Evolutionary conservation across 1,139 yeast species (phyloP), one percentile per base, ranked within the genome.

Genomic region (Pichia sp.): DNA sequence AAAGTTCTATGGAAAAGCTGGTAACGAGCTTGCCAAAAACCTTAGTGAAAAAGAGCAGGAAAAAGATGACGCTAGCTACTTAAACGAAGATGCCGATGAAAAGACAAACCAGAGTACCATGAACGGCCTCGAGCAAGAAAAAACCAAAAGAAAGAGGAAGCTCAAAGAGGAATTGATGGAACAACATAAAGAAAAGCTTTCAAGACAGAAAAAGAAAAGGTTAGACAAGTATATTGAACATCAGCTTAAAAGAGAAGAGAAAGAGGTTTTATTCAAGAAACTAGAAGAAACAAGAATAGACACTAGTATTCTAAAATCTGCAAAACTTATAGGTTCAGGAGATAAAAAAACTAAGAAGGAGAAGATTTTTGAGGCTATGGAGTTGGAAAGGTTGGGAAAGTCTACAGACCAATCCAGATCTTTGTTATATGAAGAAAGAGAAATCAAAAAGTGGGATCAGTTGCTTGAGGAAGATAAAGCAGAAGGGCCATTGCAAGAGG

Each of bases 181-280:
- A 54, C 84, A 77, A 55, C 80, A 79, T 57, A 86, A 84, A 57
- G 73, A 85, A 20, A 90, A 90, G 65, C 71, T 89, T 54, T 83
- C 95, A 0, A 74, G 81, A 52, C 78, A 85, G 48, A 93, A 92
- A 71, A 81, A 81, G 71, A 93, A 93, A 72, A 71, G 93, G 59
- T 69, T 86, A 52, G 92, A 86, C 60, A 85, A 86, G 67, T 86
- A 85, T 65, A 84, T 85, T 40, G 97, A 91, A 59, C 95, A 87
- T 71, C 98, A 93, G 70, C 70, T 93, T 60, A 87, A 87, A 63
- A 79, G 96, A 67, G 96, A 92, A 68, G 98, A 93, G 71, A 89
- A 88, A 71, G 88, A 87, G 63, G 79, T 79, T 4, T 74, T 93
- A 55, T 74, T 93, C 48, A 84, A 85, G 57, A 92, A 91, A 67